Conservation (phyloP, 202 grass and related monocot species). For the Digitaria exilis region DNA sequence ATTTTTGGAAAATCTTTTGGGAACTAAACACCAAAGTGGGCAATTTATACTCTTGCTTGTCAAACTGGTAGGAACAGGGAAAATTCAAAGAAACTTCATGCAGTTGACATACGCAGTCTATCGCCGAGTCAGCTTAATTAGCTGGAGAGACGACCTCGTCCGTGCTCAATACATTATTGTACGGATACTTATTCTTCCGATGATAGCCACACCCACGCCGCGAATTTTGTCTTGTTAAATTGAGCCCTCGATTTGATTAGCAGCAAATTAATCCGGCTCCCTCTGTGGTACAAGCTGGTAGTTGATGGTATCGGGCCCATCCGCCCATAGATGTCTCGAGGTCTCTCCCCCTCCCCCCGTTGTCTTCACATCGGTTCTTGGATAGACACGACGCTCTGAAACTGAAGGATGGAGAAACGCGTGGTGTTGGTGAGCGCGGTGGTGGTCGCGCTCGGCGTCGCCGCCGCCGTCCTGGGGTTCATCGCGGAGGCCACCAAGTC, state of each 20-base stretch:
- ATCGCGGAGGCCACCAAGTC: conserved; percentile 28
- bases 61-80: not conserved
- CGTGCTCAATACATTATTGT: not conserved
- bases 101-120: not conserved
- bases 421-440: conserved; percentile 17
- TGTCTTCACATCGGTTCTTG: not conserved
- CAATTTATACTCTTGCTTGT: not conserved
- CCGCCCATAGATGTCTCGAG: not conserved
- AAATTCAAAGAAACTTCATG: not conserved
- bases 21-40: too few relatives aligned
- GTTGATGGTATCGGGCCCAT: too few relatives aligned
- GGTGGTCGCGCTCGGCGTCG: conserved; percentile 28
- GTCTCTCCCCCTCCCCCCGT: too few relatives aligned
- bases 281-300: not conserved
- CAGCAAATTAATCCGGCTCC: not conserved
- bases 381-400: not conserved
- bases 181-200: not conserved
- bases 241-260: not conserved
- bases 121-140: not conserved
- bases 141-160: not conserved
- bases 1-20: too few relatives aligned
- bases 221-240: not conserved
- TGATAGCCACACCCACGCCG: not conserved
- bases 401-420: conserved; percentile 16
- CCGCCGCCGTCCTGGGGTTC: not conserved